Evolutionary conservation across 23 red algal genomes (phyloP), one percentile per base, ranked within the genome.

Genomic region (Gracilaria domingensis): DNA sequence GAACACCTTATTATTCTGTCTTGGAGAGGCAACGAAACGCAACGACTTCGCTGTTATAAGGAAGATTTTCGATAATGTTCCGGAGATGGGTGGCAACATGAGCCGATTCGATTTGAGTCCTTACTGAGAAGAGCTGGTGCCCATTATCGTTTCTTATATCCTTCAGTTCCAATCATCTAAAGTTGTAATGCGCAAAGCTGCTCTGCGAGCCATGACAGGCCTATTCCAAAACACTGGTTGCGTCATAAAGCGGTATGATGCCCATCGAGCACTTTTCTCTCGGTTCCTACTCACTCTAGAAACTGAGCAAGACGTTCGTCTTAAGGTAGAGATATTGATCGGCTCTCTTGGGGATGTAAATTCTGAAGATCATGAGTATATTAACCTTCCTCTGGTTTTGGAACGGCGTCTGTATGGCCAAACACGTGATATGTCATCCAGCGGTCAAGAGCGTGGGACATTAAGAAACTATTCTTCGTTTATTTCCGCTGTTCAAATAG

Each of bases 341-440:
- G 97, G 97, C 8, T 95, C 93, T 24, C 53, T 99, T 1, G 97
- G 97, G 0, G 97, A 94, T 28, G 83, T 96, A 20, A 90, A 99
- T 66, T 94, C 97, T n/a, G 83, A 90, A n/a, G 84, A 98, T 16
- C 61, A 83, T 47, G 95, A 95, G 55, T 93, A 95, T 40, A 83
- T 71, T n/a, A 86, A 86, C 30, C 50, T 95, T 48, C 88, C 88
- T 17, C 39, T 38, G 26, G 64, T 84, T 39, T 25, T 77, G 4
- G 72, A 77, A 50, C 38, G 72, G 7, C 67, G 53, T 12, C 84
- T 78, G 47, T 51, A 58, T 69, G 28, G 26, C 11, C 84, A 61
- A 48, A 23, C 66, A 17, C 84, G 54, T n/a, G 45, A 61, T 28
- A 62, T 72, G 34, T 67, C 42, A 17, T 35, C 24, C n/a, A 44